Conservation (phyloP, 164 flowering plant genomes). For the Magnolia sinica region DNA sequence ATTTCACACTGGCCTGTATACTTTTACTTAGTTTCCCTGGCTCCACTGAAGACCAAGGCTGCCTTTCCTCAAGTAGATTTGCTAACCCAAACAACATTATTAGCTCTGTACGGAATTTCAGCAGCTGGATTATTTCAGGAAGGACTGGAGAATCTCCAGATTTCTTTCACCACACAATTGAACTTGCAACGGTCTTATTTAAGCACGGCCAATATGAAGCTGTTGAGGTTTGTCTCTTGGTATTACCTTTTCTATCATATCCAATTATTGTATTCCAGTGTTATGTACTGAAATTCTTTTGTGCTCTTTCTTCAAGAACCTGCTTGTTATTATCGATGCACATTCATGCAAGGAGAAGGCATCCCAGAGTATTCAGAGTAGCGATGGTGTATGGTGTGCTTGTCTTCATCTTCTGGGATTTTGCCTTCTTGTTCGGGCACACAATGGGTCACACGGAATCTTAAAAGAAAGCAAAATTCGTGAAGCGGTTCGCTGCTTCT, state of each 20-base stretch:
- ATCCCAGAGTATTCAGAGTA: constrained; percentile 51
- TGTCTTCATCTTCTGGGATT: constrained; percentile 87
- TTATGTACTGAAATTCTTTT: constrained; percentile 6
- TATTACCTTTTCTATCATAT: neutral
- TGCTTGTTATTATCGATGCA: constrained; percentile 54
- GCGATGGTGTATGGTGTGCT: constrained; percentile 53
- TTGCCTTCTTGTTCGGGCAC: constrained; percentile 75
- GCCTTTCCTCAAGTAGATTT: constrained; percentile 37
- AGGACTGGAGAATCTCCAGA: constrained; percentile 40
- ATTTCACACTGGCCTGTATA: constrained; percentile 63
- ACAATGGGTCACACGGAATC: constrained; percentile 41
- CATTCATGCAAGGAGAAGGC: constrained; percentile 60
- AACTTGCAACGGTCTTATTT: constrained; percentile 60
- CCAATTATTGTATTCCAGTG: neutral
- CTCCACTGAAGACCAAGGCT: constrained; percentile 29
- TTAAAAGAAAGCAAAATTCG: constrained; percentile 54
- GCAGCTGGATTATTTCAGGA: constrained; percentile 81
- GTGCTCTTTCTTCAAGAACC: constrained; percentile 33
- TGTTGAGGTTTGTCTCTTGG: constrained; percentile 57
- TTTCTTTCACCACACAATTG: constrained; percentile 52
- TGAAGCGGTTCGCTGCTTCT: constrained; percentile 91
- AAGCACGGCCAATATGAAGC: constrained; percentile 80
- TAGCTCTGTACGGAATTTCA: constrained; percentile 40
- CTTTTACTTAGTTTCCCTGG: constrained; percentile 39
- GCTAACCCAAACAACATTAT: constrained; percentile 42